Evolutionary conservation across 1,284 basidiomycete genomes (phyloP), one percentile per base, ranked within the genome.

Genomic region (Papiliotrema fonsecae): DNA sequence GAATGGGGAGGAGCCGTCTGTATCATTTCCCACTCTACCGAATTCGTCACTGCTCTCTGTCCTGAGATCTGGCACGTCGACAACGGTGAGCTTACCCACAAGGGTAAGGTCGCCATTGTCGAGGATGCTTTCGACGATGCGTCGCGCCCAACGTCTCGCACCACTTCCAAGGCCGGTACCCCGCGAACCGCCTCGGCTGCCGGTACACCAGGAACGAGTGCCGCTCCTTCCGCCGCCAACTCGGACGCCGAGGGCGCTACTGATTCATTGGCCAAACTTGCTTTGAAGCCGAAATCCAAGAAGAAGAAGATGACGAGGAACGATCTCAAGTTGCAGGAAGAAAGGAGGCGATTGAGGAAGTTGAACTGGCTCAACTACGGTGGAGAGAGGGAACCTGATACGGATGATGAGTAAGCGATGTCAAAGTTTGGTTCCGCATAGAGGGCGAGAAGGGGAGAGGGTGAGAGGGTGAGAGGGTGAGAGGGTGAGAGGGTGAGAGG

Each of bases 1-100:
- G 90, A 97, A 63, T 98, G 93, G 93, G 84, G 83, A 52, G 93
- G 93, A 57, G 94, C 92, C 34, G 91, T 97, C 46, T 87, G 94
- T 62, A 96, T 96, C 77, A 97, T 97, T 70, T 96, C 91, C 49
- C 93, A 97, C 78, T 94, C 94, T 76, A 62, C 59, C 61, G 90
- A 96, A 77, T 96, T 94, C 63, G 87, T 94, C 26, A 79, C 82
- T 35, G 87, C 88, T 13, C 78, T 93, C 43, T 93, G 90, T 86
- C 69, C 71, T 39, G 72, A 75, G 53, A 70, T 74, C 67, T 80
- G 79, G 79, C 73, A 78, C 59, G 77, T 78, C 61, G 76, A 78
- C 44, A 62, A 56, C 47, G 77, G 77, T 30, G 80, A 81, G 24
- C 81, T 98, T 74, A 85, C 84, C 19, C 87, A 88, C 60, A 84